Base-by-base conservation (phyloP, 441 rosid species). In the Syzygium syzygioides region DNA sequence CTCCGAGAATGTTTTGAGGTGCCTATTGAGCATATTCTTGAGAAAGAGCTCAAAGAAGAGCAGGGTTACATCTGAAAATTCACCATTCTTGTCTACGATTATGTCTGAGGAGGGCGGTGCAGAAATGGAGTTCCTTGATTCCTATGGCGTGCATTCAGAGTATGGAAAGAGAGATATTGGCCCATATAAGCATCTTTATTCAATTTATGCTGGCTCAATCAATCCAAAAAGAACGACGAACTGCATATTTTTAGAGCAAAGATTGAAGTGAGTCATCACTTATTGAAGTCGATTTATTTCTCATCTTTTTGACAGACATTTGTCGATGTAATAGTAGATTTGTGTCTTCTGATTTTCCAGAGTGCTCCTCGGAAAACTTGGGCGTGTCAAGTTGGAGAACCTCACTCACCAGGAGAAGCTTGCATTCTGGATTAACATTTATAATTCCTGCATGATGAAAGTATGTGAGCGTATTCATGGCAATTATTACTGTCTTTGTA, bases 391-490 rank as follows among this genome's bases (percentile, higher is more conserved):
- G 90, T 91, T 96, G 89, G 90, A 91, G 89, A 93, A 93, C 87
- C 96, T 95, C 83, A 95, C 89, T 80, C 98, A 96, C 90, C 99
- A 96, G 86, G 96, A 96, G 94, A 97, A 96, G 92, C 96, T 97
- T 89, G 98, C 98, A 5, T 97, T 97, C 93, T 95, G 99, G 99
- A 95, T 97, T 88, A 97, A 96, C 92, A 92, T 93, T 85, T 97
- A 97, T 91, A 97, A 96, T 84, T 93, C 97, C 86, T 96, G 98
- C 94, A 94, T 95, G 95, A 95, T 97, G 98, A 96, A 96, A 91
- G 98, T 94, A 92, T 19, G 95, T 85, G 64, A 87, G 59, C 55
- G 53, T 56, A 85, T 45, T 89, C 85, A 48, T 64, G 41, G 87
- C 59, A 41, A 32, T 55, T 13, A 79, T 76, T 76, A 13, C 53